These are phyloP conservation scores for Jatropha curcas DNA, from an alignment of 345 rosid species.

Conservation along the genomic window DNA sequence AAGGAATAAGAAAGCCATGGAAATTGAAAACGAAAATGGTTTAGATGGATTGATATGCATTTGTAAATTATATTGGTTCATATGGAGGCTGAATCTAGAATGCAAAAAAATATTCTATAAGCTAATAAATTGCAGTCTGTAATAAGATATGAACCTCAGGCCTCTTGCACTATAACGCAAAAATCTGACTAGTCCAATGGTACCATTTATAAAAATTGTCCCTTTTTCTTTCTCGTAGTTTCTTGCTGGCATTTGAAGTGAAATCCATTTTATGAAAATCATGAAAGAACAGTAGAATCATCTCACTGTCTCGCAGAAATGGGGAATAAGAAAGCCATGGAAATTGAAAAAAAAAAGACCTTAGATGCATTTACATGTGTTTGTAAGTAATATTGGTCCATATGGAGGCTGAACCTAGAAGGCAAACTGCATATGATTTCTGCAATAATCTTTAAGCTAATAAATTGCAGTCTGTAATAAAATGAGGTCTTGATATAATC, in stretches of 20 bases:
- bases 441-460: not conserved
- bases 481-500: not conserved
- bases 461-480: not conserved
- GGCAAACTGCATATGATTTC: too few species aligned
- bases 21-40: too few species aligned
- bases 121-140: too few species aligned
- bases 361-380: not conserved
- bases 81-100: not conserved
- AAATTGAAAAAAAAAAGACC: too few species aligned
- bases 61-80: not conserved
- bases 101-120: too few species aligned
- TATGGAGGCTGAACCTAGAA: not conserved
- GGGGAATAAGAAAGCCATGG: not conserved
- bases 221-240: too few species aligned
- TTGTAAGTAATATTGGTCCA: not conserved
- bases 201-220: too few species aligned
- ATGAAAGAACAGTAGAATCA: not conserved
- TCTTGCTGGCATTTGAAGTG: constrained; percentile 4
- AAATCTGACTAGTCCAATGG: too few species aligned
- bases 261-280: not conserved
- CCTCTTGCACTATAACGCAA: too few species aligned
- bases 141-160: too few species aligned
- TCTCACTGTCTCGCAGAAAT: not conserved
- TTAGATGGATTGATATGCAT: not conserved
- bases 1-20: not conserved